Evolutionary conservation across 768 basidiomycete genomes (phyloP), one percentile per base, ranked within the genome.

Genomic region (Xanthoconium purpureum): DNA sequence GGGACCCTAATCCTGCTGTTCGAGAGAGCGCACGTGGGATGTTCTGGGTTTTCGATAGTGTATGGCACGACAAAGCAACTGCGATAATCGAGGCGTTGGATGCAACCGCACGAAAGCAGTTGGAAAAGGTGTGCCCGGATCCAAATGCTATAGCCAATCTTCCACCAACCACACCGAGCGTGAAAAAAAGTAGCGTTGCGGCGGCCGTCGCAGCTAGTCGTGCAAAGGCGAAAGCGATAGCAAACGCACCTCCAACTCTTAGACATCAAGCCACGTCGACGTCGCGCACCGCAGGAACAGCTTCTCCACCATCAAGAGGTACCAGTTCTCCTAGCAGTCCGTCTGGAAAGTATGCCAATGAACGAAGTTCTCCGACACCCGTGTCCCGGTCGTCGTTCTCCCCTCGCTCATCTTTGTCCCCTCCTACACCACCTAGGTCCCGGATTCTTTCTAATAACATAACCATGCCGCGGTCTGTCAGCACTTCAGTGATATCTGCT

Each of bases 121-220:
- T 98, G 33, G 93, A 97, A 67, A 95, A 89, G 73, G 84, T 76
- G 3, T 91, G 92, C 61, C 91, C 93, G 1, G 76, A 82, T 63
- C 81, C 82, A 6, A 74, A 76, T 39, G 67, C 52, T 12, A 61
- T 77, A 18, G 74, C 73, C 13, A 60, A 66, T 28, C 66, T 77
- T 28, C 74, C 79, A 32, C 78, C 80, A 3, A 81, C 82, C 9
- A 83, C 87, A 15, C 82, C 82, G 49, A 73, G 70, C 51, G 70
- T 71, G 51, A 94, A 93, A 75, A 94, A 94, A 71, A 83, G 83
- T 44, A 91, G 90, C 55, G 77, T 94, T 53, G 87, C 90, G 39
- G 90, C 93, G 10, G 84, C 91, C 24, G 90, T 95, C 63, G 94
- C 94, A 39, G 92, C 94, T 20, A 94, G 89, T 67, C 82, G 93